Percentiles rank a stretch among this genome's conserved stretches.
These are phyloP conservation scores for Eimeria maxima DNA, from an alignment of 169 alveolate species.

Conservation along the genomic window DNA sequence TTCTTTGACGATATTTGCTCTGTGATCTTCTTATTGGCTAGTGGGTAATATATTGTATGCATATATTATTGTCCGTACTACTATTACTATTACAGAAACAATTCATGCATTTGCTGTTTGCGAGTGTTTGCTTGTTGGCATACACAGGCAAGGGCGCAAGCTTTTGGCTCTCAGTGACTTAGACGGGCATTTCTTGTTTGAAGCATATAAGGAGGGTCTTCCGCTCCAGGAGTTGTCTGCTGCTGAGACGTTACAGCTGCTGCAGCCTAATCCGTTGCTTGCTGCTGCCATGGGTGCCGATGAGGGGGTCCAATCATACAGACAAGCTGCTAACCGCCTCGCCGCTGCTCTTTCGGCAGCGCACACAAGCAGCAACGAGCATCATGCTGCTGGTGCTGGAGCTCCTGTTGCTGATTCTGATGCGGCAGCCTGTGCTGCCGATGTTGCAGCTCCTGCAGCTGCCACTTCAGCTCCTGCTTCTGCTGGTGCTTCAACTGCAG, in stretches of 20 bases:
- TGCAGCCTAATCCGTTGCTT: slow-evolving; percentile 51
- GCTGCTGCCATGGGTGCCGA: slow-evolving; percentile 12
- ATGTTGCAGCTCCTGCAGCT: neutral
- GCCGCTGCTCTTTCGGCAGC: neutral
- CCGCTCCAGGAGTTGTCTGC: slow-evolving; percentile 36
- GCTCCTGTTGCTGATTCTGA: neutral
- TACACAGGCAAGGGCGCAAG: neutral
- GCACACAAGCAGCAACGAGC: neutral
- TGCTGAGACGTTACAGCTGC: neutral
- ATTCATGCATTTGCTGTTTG: neutral
- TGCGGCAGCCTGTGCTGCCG: neutral
- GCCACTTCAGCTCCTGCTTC: neutral
- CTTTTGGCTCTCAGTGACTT: slow-evolving; percentile 70
- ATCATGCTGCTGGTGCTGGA: neutral
- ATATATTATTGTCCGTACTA: too few relatives aligned
- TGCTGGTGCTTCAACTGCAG: neutral
- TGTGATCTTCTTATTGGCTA: neutral
- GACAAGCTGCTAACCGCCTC: neutral
- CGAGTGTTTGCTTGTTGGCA: neutral
- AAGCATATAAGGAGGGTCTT: neutral
- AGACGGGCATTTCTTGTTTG: slow-evolving; percentile 71
- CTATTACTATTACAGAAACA: too few relatives aligned
- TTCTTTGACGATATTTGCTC: neutral
- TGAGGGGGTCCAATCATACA: neutral
- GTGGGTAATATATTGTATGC: too few relatives aligned